Percentiles rank a stretch among this genome's conserved stretches.
Evolutionary conservation across 2,329 filamentous ascomycete genomes (phyloP).

Genomic region (Colletotrichum liaoningense): DNA sequence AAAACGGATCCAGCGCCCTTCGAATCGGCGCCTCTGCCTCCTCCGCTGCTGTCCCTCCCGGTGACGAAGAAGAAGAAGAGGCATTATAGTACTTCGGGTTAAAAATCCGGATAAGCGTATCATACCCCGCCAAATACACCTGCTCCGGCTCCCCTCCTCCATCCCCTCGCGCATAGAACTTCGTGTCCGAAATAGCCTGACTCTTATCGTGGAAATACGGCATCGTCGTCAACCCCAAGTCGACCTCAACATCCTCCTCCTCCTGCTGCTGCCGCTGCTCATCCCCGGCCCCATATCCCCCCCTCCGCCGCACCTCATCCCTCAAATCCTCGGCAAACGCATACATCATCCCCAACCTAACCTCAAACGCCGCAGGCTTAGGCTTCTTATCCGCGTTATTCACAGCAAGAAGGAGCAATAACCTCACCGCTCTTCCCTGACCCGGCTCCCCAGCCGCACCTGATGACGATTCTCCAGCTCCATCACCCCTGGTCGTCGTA

Average conservation of each 20-base stretch:
- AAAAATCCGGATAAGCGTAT: slow-evolving; percentile 79
- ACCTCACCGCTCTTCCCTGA: slow-evolving; percentile 44
- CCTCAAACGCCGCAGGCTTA: slow-evolving; percentile 74
- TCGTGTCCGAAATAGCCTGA: slow-evolving; percentile 61
- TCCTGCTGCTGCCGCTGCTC: neutral
- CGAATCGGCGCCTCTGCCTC: slow-evolving; percentile 55
- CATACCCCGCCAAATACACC: slow-evolving; percentile 79
- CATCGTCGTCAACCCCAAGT: slow-evolving; percentile 77
- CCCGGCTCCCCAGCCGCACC: neutral
- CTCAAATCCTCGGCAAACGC: slow-evolving; percentile 70
- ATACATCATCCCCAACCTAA: slow-evolving; percentile 78
- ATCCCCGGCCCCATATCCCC: neutral
- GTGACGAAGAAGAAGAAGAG: neutral
- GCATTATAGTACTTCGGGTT: slow-evolving; percentile 76
- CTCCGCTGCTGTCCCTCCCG: neutral
- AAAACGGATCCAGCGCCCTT: slow-evolving; percentile 70
- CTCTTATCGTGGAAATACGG: slow-evolving; percentile 83
- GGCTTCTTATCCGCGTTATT: slow-evolving; percentile 76
- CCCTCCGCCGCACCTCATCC: slow-evolving; percentile 22
- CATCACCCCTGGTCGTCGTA: too few species aligned
- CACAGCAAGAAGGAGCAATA: slow-evolving; percentile 70
- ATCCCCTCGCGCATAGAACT: slow-evolving; percentile 50
- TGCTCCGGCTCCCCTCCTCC: slow-evolving; percentile 55
- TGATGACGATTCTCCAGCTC: neutral
- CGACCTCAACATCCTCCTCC: slow-evolving; percentile 52